These are phyloP conservation scores for Diaporthe humulicola DNA, from an alignment of 2,329 filamentous ascomycete genomes.

Conservation along the genomic window DNA sequence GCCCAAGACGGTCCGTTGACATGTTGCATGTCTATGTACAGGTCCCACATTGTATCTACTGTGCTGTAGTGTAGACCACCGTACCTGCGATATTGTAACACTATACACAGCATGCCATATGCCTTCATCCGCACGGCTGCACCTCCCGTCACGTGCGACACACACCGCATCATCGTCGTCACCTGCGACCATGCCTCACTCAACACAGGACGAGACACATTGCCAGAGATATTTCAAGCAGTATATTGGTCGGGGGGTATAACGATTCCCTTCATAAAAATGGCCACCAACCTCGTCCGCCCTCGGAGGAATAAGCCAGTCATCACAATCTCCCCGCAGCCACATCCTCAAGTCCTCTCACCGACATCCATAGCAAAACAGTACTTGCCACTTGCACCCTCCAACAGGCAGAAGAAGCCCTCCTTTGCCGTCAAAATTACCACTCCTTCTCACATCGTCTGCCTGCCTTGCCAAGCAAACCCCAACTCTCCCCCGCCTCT, in stretches of 20 bases:
- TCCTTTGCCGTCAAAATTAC: background rate
- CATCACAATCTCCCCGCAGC: slow-evolving; percentile 29
- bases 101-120: too few species aligned
- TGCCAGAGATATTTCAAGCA: slow-evolving; percentile 10
- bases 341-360: background rate
- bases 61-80: too few species aligned
- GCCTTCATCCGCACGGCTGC: too few species aligned
- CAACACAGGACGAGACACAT: background rate
- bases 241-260: slow-evolving; percentile 41
- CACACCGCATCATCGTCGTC: background rate
- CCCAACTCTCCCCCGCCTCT: background rate
- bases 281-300: slow-evolving; percentile 40
- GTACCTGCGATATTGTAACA: background rate
- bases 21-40: too few species aligned
- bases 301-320: slow-evolving; percentile 36
- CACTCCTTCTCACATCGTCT: background rate
- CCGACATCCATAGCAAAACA: background rate
- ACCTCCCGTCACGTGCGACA: background rate
- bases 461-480: background rate
- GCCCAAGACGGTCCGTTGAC: background rate
- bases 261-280: slow-evolving; percentile 41
- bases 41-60: background rate
- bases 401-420: background rate
- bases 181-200: too few species aligned
- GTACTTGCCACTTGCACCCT: background rate